Conservation (phyloP, 495 filamentous ascomycete species). For the Aspergillus baeticus region DNA sequence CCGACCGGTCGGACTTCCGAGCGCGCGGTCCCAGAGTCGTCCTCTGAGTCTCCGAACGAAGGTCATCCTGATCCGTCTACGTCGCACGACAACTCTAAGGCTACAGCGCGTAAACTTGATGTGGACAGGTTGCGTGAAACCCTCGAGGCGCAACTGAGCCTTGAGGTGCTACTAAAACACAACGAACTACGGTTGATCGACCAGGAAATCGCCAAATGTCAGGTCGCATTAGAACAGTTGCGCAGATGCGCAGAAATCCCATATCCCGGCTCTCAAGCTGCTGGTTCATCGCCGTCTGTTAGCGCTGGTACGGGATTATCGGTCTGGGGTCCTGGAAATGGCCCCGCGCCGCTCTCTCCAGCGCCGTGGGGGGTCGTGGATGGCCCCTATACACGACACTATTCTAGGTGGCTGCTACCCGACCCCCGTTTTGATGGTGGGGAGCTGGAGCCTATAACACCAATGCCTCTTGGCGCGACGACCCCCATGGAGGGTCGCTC, state of each 20-base stretch:
- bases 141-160: conserved; percentile 81
- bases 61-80: conserved; percentile 13
- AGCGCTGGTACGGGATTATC: conserved; percentile 69
- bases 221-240: conserved; percentile 91
- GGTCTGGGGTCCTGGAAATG: conserved; percentile 56
- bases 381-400: conserved; percentile 91
- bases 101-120: conserved; percentile 26
- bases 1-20: conserved; percentile 9
- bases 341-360: conserved; percentile 58
- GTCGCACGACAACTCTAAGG: conserved; percentile 19
- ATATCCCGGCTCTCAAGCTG: conserved; percentile 68
- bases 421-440: conserved; percentile 83
- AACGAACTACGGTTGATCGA: conserved; percentile 91
- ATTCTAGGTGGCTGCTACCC: conserved; percentile 88
- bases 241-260: conserved; percentile 89
- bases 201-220: conserved; percentile 94
- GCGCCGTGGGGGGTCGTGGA: conserved; percentile 88
- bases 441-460: conserved; percentile 37
- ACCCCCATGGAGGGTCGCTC: conserved; percentile 57
- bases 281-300: conserved; percentile 61
- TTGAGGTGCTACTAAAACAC: conserved; percentile 93
- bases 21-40: conserved; percentile 3
- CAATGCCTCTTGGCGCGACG: conserved; percentile 30
- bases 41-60: conserved; percentile 11
- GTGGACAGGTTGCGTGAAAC: conserved; percentile 58